Percentiles rank a stretch among this genome's conserved stretches.
Evolutionary conservation across 2,329 filamentous ascomycete species (phyloP).

Genomic region (Davidsoniella virescens): DNA sequence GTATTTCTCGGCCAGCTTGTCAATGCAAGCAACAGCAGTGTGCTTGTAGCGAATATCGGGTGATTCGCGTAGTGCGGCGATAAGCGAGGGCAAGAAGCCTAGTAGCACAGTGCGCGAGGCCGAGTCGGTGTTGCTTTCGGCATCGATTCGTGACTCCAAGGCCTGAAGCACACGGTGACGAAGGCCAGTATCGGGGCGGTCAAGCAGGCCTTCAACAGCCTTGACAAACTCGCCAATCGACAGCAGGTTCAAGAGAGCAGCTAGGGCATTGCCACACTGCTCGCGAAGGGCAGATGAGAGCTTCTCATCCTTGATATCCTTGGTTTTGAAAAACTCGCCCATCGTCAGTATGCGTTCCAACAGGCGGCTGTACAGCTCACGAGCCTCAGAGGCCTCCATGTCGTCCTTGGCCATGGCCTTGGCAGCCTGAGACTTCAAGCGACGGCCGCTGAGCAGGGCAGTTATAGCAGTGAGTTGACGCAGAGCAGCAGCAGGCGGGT

Average conservation of each 20-base stretch:
- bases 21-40: constrained; percentile 74
- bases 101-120: constrained; percentile 55
- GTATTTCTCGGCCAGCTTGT: constrained; percentile 87
- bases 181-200: constrained; percentile 56
- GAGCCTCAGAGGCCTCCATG: constrained; percentile 49
- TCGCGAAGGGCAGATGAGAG: constrained; percentile 27
- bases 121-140: constrained; percentile 52
- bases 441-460: constrained; percentile 39
- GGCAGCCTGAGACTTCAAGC: constrained; percentile 37
- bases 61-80: constrained; percentile 57
- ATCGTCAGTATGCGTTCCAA: constrained; percentile 50
- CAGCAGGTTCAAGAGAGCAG: constrained; percentile 66
- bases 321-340: constrained; percentile 46
- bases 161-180: constrained; percentile 67
- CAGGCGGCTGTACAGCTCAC: constrained; percentile 51
- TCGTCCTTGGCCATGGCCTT: constrained; percentile 44
- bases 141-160: constrained; percentile 62
- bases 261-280: constrained; percentile 53
- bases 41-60: constrained; percentile 62
- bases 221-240: constrained; percentile 82
- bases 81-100: constrained; percentile 64
- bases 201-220: constrained; percentile 66
- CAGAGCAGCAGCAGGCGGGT: constrained; percentile 34
- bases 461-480: constrained; percentile 41
- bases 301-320: not conserved